phyloP scores from a whole-genome alignment of 495 filamentous ascomycete genomes.

The Penicillium nucicola region DNA sequence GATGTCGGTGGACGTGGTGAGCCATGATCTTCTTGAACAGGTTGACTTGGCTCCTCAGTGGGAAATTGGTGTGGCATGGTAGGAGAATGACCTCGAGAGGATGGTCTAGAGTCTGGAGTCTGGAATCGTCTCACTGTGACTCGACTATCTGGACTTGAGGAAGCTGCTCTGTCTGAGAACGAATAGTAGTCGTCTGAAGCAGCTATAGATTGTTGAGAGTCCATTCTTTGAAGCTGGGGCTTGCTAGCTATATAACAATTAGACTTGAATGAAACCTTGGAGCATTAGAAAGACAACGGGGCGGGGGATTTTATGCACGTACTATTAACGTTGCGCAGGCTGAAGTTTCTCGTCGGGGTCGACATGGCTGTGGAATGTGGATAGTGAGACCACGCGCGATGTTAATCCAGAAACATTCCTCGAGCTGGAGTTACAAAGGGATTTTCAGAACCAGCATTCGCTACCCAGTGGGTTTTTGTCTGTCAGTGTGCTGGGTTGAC shows the following conservation, averaged over 20 bases:
- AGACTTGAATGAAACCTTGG: constrained; percentile 1
- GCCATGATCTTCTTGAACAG: constrained; percentile 11
- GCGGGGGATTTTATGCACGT: constrained; percentile 14
- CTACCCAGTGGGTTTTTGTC: constrained; percentile 22
- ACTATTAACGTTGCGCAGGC: constrained; percentile 31
- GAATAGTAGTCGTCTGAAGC: constrained; percentile 70
- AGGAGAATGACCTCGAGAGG: constrained; percentile 30
- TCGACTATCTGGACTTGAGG: constrained; percentile 45
- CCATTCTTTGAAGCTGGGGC: constrained; percentile 50
- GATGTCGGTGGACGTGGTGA: constrained; percentile 26
- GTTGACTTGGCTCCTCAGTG: constrained; percentile 9
- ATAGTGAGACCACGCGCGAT: constrained; percentile 9
- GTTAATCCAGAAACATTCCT: constrained; percentile 27
- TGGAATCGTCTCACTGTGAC: constrained; percentile 49
- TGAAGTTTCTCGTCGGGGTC: constrained; percentile 23
- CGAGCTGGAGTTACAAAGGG: constrained; percentile 11
- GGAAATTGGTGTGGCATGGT: constrained; percentile 13
- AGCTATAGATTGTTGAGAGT: constrained; percentile 58
- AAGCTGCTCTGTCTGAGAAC: constrained; percentile 49
- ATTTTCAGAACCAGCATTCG: constrained; percentile 6
- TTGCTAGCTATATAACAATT: constrained; percentile 39
- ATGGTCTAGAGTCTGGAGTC: constrained; percentile 44
- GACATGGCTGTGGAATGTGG: constrained; percentile 23
- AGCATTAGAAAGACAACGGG: background rate
- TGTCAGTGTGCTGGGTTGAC: constrained; percentile 16